Evolutionary conservation across 2,329 filamentous ascomycete genomes (phyloP).

Genomic region (Fusarium anguioides): DNA sequence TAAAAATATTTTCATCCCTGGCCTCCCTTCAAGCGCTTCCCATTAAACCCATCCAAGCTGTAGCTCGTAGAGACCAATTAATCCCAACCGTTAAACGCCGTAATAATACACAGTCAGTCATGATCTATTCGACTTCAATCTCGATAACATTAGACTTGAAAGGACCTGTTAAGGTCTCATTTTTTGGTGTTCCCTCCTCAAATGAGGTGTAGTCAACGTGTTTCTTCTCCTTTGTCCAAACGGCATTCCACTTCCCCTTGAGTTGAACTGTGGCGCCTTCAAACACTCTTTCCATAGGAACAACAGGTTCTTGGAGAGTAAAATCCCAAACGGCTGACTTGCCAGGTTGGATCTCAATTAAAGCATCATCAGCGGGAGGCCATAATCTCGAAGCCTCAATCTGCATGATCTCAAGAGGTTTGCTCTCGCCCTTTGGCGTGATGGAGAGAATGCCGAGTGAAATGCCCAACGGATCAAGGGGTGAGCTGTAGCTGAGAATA

Average conservation of each 20-base stretch:
- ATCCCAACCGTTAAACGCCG: constrained; percentile 8
- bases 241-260: constrained; percentile 53
- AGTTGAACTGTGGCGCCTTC: constrained; percentile 50
- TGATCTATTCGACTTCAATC: constrained; percentile 21
- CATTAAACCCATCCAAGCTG: constrained; percentile 2
- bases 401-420: constrained; percentile 52
- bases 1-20: neutral
- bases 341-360: constrained; percentile 55
- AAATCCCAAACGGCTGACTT: constrained; percentile 50
- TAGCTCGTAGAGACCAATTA: neutral
- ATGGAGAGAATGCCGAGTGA: constrained; percentile 56
- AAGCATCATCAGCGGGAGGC: constrained; percentile 54
- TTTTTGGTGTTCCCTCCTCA: constrained; percentile 29
- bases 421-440: constrained; percentile 49
- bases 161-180: constrained; percentile 36
- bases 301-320: constrained; percentile 51
- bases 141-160: constrained; percentile 40
- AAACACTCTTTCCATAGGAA: constrained; percentile 50
- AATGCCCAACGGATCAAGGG: constrained; percentile 57
- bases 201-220: constrained; percentile 36
- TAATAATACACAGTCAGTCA: neutral
- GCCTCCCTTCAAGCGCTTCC: neutral
- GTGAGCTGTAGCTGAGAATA: constrained; percentile 57
- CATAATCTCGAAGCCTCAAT: constrained; percentile 55
- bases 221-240: constrained; percentile 44